phyloP scores from a whole-genome alignment of 1,284 basidiomycete species.

The Volvariella volvacea region DNA sequence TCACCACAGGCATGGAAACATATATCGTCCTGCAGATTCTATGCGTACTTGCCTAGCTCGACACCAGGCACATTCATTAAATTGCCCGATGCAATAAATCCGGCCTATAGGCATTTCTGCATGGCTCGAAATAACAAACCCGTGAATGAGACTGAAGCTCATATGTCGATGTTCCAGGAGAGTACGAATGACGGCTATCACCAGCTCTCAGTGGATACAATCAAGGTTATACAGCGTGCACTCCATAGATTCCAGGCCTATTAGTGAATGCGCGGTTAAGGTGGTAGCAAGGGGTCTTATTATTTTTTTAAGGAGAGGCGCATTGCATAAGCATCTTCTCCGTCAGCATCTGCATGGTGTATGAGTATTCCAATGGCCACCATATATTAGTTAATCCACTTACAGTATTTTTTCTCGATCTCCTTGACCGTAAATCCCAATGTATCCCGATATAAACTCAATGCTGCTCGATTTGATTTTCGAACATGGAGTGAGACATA shows the following conservation, averaged over 20 bases:
- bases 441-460: constrained; percentile 84
- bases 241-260: too few relatives aligned
- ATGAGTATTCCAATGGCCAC: not conserved
- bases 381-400: constrained; percentile 21
- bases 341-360: constrained; percentile 69
- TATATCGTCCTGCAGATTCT: constrained; percentile 51
- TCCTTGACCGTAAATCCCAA: constrained; percentile 83
- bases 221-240: constrained; percentile 37
- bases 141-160: constrained; percentile 79
- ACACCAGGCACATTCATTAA: constrained; percentile 73
- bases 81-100: constrained; percentile 53
- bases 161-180: constrained; percentile 84
- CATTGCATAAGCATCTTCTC: constrained; percentile 92
- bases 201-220: constrained; percentile 68
- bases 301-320: constrained; percentile 49
- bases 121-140: constrained; percentile 63
- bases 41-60: constrained; percentile 64
- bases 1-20: constrained; percentile 2
- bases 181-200: constrained; percentile 89
- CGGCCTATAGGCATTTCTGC: constrained; percentile 48
- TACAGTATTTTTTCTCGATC: constrained; percentile 89
- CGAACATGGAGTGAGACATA: constrained; percentile 89
- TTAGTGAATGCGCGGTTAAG: too few relatives aligned
- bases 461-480: constrained; percentile 87
- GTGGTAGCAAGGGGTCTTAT: not conserved